These are phyloP conservation scores for Candida smagusa DNA, from an alignment of 1,139 yeast genomes.

Conservation along the genomic window DNA sequence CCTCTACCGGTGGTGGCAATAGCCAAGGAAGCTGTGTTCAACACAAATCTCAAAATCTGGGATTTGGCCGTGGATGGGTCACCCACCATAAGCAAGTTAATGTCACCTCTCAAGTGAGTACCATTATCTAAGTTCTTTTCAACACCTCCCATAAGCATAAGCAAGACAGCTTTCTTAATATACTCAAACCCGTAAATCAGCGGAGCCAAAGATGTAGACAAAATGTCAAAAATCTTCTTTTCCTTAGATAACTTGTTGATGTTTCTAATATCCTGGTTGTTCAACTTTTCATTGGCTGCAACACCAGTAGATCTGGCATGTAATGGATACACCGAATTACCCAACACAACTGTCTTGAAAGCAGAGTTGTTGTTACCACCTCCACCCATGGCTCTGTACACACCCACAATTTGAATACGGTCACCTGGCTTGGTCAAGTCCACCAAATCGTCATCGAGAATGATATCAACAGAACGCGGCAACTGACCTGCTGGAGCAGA, in stretches of 20 bases:
- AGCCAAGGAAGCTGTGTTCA: constrained; percentile 92
- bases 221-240: constrained; percentile 68
- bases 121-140: constrained; percentile 95
- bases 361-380: constrained; percentile 63
- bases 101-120: constrained; percentile 97
- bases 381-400: constrained; percentile 88
- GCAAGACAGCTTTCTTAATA: constrained; percentile 84
- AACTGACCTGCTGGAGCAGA: constrained; percentile 97
- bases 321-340: constrained; percentile 83
- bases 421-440: constrained; percentile 96
- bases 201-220: constrained; percentile 89
- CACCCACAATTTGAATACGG: constrained; percentile 91
- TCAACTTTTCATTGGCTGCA: constrained; percentile 68
- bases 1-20: constrained; percentile 99
- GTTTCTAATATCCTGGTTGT: constrained; percentile 82
- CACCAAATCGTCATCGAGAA: constrained; percentile 90
- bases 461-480: constrained; percentile 88
- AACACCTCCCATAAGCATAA: constrained; percentile 90
- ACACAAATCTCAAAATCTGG: constrained; percentile 87
- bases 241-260: constrained; percentile 72
- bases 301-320: constrained; percentile 89
- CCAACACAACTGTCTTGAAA: constrained; percentile 77
- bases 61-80: constrained; percentile 99
- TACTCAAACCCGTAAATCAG: constrained; percentile 92
- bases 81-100: constrained; percentile 93